Base-by-base conservation (phyloP, 2,329 filamentous ascomycete species). In the Colletotrichum limetticola region DNA sequence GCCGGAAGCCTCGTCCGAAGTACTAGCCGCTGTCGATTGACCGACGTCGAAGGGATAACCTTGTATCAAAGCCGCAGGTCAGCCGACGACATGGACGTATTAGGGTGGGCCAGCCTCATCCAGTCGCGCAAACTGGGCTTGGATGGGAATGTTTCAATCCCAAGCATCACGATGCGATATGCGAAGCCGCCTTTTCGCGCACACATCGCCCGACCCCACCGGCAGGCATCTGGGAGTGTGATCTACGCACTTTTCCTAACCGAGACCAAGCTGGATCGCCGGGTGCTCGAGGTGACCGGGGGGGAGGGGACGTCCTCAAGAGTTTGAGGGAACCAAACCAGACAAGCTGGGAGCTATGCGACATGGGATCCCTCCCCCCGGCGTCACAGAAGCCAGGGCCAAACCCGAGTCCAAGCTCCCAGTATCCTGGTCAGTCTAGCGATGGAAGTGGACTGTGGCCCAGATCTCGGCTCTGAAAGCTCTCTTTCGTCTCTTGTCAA, bases 81-180 rank as follows among this genome's bases (percentile, higher is more conserved):
- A n/a, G 66, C 56, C 46, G 60, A 65, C 62, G 28, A 56, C 22
- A 64, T 49, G 56, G 68, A 55, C 49, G 49, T 30, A 22, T 19
- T 68, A n/a, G 22, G 62, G 32, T 46, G 53, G 59, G 28, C 70
- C 70, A 72, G 70, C 70, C 66, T 70, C 66, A 53, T 35, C 46
- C 66, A 70, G 70, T 72, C 42, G 61, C 60, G 46, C 66, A 56
- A 53, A 46, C 49, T 11, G 16, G 60, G 42, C 26, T 46, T 22
- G 60, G 71, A 67, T 71, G 61, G 68, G 37, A 74, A 67, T 74
- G 71, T 72, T 71, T 74, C 68, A 74, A 67, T 72, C 62, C 30
- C 55, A 57, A 70, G 70, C 66, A 58, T 32, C 28, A 69, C 60
- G 66, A 72, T 69, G 70, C 59, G 60, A 72, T 70, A 69, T 71